These are phyloP conservation scores for Curvularia sp. DNA, from an alignment of 2,329 filamentous ascomycete genomes.

Conservation along the genomic window DNA sequence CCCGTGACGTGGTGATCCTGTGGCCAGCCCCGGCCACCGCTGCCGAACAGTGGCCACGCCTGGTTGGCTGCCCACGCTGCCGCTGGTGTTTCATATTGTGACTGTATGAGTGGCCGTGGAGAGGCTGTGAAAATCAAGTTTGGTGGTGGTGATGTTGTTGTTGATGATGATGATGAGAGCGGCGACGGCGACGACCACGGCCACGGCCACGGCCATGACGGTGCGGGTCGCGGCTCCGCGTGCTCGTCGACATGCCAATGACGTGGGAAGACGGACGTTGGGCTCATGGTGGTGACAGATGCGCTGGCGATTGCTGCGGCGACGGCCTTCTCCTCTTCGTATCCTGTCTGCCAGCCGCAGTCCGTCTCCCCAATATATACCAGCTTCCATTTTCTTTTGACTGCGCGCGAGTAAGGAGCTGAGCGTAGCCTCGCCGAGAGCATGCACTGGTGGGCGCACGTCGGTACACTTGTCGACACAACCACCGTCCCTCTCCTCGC, in stretches of 20 bases:
- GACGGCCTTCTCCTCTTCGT: not conserved
- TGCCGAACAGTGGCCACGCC: not conserved
- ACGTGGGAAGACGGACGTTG: not conserved
- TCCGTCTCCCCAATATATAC: not conserved
- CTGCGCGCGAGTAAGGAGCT: not conserved
- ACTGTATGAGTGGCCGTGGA: not conserved
- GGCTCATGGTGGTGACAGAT: not conserved
- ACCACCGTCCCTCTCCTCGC: not conserved
- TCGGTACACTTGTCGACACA: conserved; percentile 8
- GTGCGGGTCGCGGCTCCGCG: too few relatives aligned
- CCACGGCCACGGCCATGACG: too few relatives aligned
- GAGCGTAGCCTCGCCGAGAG: not conserved
- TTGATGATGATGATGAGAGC: too few relatives aligned
- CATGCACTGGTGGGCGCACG: not conserved
- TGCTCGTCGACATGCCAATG: not conserved
- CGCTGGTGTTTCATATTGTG: not conserved
- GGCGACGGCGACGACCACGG: too few relatives aligned
- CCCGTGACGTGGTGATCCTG: conserved; percentile 23
- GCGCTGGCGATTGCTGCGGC: not conserved
- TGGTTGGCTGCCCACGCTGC: not conserved
- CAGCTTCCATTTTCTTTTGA: not conserved
- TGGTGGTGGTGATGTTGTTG: too few relatives aligned
- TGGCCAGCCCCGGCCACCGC: conserved; percentile 10
- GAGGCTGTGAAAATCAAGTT: too few relatives aligned
- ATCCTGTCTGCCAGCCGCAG: not conserved